Conservation (phyloP, 306 rosid genomes). For the Notholithocarpus densiflorus region DNA sequence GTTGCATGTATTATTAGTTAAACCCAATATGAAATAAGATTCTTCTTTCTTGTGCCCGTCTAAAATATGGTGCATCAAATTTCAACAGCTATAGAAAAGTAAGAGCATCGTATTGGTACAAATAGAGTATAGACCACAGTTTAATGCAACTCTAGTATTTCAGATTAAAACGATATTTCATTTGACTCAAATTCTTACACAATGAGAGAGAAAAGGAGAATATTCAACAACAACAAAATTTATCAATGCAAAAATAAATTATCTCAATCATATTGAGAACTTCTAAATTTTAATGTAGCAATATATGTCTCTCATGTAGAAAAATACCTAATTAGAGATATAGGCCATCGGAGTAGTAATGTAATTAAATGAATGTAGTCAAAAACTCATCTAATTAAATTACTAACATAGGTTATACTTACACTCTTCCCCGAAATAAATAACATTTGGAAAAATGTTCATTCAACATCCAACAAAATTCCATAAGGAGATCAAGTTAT, state of each 20-base stretch:
- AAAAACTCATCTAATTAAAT: too few species aligned
- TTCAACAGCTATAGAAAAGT: not conserved
- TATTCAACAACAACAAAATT: not conserved
- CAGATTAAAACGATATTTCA: not conserved
- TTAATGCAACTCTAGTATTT: not conserved
- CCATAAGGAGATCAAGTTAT: not conserved
- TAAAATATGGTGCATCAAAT: not conserved
- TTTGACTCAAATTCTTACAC: not conserved
- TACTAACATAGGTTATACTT: too few species aligned
- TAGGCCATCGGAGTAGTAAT: too few species aligned
- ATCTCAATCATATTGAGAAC: not conserved
- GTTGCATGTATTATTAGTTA: not conserved
- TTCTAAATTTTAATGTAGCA: not conserved
- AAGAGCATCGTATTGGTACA: not conserved
- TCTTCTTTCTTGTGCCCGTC: not conserved
- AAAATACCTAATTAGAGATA: not conserved
- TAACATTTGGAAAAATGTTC: too few species aligned
- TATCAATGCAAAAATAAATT: not conserved
- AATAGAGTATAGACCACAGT: not conserved
- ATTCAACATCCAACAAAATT: too few species aligned
- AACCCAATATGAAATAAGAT: not conserved
- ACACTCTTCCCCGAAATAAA: too few species aligned
- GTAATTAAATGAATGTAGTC: too few species aligned
- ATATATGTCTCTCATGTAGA: not conserved
- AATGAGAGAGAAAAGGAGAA: not conserved